Base-by-base conservation (phyloP, 495 filamentous ascomycete species). In the Aspergillus bertholletiae region DNA sequence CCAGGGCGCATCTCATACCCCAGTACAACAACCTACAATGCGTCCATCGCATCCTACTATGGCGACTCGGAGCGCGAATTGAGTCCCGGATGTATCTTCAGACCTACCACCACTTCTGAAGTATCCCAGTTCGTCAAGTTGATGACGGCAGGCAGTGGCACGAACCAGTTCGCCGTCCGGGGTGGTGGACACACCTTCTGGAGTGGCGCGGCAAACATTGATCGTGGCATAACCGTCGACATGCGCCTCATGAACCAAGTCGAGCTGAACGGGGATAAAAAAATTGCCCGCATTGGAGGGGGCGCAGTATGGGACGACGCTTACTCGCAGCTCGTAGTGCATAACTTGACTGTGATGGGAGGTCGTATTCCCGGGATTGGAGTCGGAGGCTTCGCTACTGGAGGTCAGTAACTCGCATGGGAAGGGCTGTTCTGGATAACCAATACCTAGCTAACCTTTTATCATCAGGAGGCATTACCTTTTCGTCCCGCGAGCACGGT, bases 331-430 rank as follows among this genome's bases (percentile, higher is more conserved):
- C 70, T 87, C 0, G 71, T 72, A 26, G 57, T 69, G 3, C 41
- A 74, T 28, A 71, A 73, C n/a, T 47, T 77, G 7, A 59, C 78
- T 5, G 73, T 77, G 6, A 71, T 83, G 1, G 84, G 83, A 11
- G 81, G 81, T 15, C 72, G 83, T 5, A 72, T 72, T 40, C 60
- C 71, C 0, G 66, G 70, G 3, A 74, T 84, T 44, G 83, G 83
- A 46, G 79, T 83, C 1, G 74, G 74, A 12, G 83, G 83, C 13
- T 61, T 84, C n/a, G 65, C 70, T 7, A 34, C 30, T 2, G 39
- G 51, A 34, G 51, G 15, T 11, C 20, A 35, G 47, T 18, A n/a
- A n/a, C n/a, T n/a, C n/a, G n/a, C n/a, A n/a, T n/a, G n/a, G n/a
- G n/a, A 9, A 32, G 26, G 28, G 23, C 12, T 48, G 21, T 32